Base-by-base conservation (phyloP, 129 eudicot species). In the Deinandra increscens region DNA sequence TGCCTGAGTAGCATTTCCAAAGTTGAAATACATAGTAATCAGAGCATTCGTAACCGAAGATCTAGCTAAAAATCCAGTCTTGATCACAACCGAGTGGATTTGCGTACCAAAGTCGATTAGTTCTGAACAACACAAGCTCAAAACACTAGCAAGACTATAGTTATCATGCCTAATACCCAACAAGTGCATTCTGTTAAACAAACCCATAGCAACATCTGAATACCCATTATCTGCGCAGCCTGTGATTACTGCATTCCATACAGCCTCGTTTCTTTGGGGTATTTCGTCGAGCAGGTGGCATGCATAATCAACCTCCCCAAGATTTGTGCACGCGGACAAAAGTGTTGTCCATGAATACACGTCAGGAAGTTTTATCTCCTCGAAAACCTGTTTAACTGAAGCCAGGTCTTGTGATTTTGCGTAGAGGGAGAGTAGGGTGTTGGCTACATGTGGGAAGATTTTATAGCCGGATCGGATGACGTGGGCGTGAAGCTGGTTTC, bases 181-280 rank as follows among this genome's bases (percentile, higher is more conserved):
- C 37, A 77, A 17, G 9, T 66, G 91, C 98, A 91, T 91, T 60
- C 70, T 77, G 13, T 61, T 64, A 67, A 91, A 91, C 81, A 86
- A 65, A 54, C 53, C 67, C 43, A 91, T 75, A 0, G 89, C 96
- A 77, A 83, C 36, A 19, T 55, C 73, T 13, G 61, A 42, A 53
- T 61, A 34, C 22, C 87, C 89, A 68, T 79, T 86, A 64, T 88
- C 94, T 6, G 74, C 86, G 45, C 91, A 88, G 3, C 98, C 98
- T 0, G 96, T 88, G 46, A 91, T 88, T 22, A 91, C 78, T 6
- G 96, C 96, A 67, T 91, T 91, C 98, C 98, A 92, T 4, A 80
- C 79, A 0, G 83, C 91, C 20, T 86, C 87, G 74, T 76, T 75
- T 76, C 86, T 68, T 0, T 74, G 69, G 19, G 96, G 89, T 70